phyloP scores from a whole-genome alignment of 2,329 filamentous ascomycete genomes.

The Aspergillus calidoustus region DNA sequence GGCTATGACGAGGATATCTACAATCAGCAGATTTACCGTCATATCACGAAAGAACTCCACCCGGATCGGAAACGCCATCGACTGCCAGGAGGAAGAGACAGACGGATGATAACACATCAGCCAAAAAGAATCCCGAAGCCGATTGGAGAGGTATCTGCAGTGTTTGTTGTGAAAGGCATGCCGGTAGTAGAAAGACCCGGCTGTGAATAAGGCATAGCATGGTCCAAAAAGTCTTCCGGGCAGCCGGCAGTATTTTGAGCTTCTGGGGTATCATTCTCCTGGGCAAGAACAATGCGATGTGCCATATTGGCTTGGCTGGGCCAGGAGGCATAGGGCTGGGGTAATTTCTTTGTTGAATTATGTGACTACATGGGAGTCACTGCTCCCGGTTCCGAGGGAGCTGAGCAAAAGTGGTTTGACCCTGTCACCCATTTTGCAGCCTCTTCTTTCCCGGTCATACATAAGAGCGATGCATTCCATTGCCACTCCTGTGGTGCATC shows the following conservation, averaged over 20 bases:
- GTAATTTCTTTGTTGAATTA: background rate
- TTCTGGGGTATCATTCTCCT: background rate
- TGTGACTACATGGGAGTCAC: background rate
- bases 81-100: background rate
- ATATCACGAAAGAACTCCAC: background rate
- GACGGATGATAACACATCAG: background rate
- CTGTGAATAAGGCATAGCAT: background rate
- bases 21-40: background rate
- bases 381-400: background rate
- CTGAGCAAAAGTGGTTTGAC: background rate
- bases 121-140: background rate
- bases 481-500: background rate
- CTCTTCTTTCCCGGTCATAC: background rate
- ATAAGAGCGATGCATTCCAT: background rate
- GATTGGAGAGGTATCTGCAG: background rate
- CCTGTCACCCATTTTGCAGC: background rate
- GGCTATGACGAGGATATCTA: background rate
- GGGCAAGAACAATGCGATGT: background rate
- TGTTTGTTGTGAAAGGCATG: background rate
- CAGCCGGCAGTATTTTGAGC: slow-evolving; percentile 1
- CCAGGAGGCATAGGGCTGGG: background rate
- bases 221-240: slow-evolving; percentile 7
- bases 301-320: background rate
- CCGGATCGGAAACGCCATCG: background rate
- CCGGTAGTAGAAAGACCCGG: slow-evolving; percentile 3